A percentile compares a stretch with the other conserved stretches of the same genome.
These are phyloP conservation scores for Helotiales sp. DNA, from an alignment of 2,329 filamentous ascomycete genomes.

Conservation along the genomic window DNA sequence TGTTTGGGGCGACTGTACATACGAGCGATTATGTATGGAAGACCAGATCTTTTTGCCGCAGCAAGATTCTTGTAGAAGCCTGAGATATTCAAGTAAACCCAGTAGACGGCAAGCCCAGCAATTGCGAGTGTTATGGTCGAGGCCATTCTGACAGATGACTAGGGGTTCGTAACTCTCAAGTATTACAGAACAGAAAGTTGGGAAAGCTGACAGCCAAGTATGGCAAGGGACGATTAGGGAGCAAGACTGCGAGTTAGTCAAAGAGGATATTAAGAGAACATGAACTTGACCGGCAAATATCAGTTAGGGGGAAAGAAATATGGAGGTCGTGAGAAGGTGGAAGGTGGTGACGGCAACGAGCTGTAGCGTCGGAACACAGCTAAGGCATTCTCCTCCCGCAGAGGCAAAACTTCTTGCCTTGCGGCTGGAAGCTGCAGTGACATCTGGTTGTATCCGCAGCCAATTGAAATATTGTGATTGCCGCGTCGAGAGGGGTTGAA, in stretches of 20 bases:
- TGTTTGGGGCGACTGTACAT: slow-evolving; percentile 40
- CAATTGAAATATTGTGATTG: neutral
- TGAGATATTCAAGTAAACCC: slow-evolving; percentile 32
- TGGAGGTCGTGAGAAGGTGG: neutral
- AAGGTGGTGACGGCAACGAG: slow-evolving; percentile 23
- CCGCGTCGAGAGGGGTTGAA: slow-evolving; percentile 8
- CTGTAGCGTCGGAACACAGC: neutral
- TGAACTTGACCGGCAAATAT: neutral
- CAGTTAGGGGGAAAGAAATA: neutral
- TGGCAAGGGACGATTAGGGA: neutral
- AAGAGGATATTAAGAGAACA: neutral
- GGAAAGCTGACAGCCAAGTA: neutral
- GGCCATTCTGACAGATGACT: slow-evolving; percentile 27
- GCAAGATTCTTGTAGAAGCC: slow-evolving; percentile 53
- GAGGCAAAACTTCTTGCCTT: slow-evolving; percentile 2
- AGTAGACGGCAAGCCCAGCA: slow-evolving; percentile 31
- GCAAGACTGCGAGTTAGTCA: neutral
- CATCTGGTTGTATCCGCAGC: neutral
- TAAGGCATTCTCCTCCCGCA: neutral
- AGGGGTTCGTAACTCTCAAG: neutral
- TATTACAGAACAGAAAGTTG: neutral
- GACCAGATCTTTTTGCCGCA: slow-evolving; percentile 55
- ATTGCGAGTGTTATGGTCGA: slow-evolving; percentile 32
- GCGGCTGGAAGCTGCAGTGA: neutral
- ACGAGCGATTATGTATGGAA: slow-evolving; percentile 61